These are phyloP conservation scores for Pyrenophora teres DNA, from an alignment of 2,329 filamentous ascomycete genomes.

Conservation along the genomic window DNA sequence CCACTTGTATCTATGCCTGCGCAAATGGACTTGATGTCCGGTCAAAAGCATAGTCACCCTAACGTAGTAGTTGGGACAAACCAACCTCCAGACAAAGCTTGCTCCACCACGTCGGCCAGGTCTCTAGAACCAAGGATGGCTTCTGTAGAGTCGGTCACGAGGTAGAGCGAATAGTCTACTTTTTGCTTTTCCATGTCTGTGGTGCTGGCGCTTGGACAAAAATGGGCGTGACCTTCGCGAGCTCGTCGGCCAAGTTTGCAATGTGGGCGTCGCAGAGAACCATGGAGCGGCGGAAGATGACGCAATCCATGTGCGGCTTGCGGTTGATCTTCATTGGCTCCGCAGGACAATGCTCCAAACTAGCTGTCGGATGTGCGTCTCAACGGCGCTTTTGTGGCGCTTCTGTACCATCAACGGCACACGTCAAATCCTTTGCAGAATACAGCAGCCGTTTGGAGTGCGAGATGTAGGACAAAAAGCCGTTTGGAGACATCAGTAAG, in stretches of 20 bases:
- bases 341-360: too few relatives aligned
- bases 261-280: not conserved
- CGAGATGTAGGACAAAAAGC: too few relatives aligned
- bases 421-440: too few relatives aligned
- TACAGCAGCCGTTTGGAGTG: too few relatives aligned
- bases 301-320: too few relatives aligned
- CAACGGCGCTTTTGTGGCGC: too few relatives aligned
- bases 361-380: too few relatives aligned
- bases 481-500: too few relatives aligned
- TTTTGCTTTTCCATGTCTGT: slow-evolving; percentile 28
- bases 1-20: not conserved
- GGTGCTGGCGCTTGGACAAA: slow-evolving; percentile 45
- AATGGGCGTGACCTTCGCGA: not conserved
- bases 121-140: slow-evolving; percentile 75
- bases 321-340: too few relatives aligned
- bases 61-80: not conserved
- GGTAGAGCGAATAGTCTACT: slow-evolving; percentile 80
- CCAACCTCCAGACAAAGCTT: slow-evolving; percentile 73
- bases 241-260: not conserved
- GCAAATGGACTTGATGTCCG: not conserved
- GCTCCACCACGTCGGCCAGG: slow-evolving; percentile 73
- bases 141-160: slow-evolving; percentile 92
- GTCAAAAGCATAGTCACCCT: not conserved
- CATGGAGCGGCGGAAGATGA: too few relatives aligned
- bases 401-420: too few relatives aligned